These are phyloP conservation scores for Lyophyllum semitale DNA, from an alignment of 768 basidiomycete genomes.

Conservation along the genomic window DNA sequence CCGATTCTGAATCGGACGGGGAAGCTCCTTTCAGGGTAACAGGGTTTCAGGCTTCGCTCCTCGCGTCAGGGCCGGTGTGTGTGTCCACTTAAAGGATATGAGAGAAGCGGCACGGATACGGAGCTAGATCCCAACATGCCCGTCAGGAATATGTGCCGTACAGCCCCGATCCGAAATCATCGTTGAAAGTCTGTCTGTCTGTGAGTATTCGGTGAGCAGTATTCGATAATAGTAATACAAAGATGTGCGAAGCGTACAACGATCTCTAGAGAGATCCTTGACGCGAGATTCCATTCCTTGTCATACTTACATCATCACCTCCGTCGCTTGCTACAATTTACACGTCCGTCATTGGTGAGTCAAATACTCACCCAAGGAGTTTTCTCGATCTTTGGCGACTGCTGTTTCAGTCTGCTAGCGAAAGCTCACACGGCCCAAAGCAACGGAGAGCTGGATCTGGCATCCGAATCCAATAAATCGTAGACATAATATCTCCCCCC, in stretches of 20 bases:
- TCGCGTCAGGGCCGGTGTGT: slow-evolving; percentile 17
- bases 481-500: slow-evolving; percentile 3
- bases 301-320: neutral
- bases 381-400: slow-evolving; percentile 6
- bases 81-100: slow-evolving; percentile 19
- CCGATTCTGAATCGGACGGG: slow-evolving; percentile 37
- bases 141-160: slow-evolving; percentile 18
- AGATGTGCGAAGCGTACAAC: neutral
- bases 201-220: slow-evolving; percentile 10
- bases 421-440: slow-evolving; percentile 4
- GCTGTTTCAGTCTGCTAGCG: slow-evolving; percentile 10
- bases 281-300: slow-evolving; percentile 2
- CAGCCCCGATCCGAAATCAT: slow-evolving; percentile 27
- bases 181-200: slow-evolving; percentile 15
- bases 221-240: slow-evolving; percentile 4
- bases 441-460: slow-evolving; percentile 6
- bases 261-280: neutral
- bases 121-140: slow-evolving; percentile 21
- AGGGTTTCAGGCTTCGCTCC: slow-evolving; percentile 35
- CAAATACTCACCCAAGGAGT: slow-evolving; percentile 6
- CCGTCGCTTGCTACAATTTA: neutral
- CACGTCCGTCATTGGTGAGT: neutral
- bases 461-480: neutral
- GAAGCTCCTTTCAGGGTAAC: slow-evolving; percentile 33
- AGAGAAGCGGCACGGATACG: slow-evolving; percentile 25